Base-by-base conservation (phyloP, 805 yeast species). In the Metschnikowia proteae region DNA sequence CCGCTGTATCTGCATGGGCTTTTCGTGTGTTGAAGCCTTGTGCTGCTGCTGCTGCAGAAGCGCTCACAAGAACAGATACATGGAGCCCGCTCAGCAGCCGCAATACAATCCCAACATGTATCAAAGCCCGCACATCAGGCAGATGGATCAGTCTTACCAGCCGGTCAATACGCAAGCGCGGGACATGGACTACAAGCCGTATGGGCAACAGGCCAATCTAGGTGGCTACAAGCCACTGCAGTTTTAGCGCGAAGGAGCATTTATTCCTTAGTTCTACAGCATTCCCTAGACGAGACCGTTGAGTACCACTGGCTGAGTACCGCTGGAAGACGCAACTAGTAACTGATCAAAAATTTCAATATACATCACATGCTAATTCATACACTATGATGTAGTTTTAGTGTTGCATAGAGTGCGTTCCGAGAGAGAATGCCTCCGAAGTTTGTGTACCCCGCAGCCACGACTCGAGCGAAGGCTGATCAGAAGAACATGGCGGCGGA, bases 1-100 rank as follows among this genome's bases (percentile, higher is more conserved):
- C 43, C 76, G 82, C 44, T 82, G 87, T 56, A 52, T 76, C 31
- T 80, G 80, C 55, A 84, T 87, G 58, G 82, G 79, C 3, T 68
- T 64, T 26, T 48, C 63, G 4, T 70, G 74, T 48, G 66, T 53
- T 67, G 84, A 54, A 57, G 81, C 59, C 52, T 68, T 54, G 65
- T 75, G 60, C 71, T 83, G 62, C 61, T 81, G 64, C 74, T 82
- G 72, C 74, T 65, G 75, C 57, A 45, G 71, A 23, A 45, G 60
- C 22, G 64, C 65, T 8, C 57, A 52, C 44, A 39, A 50, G 35
- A 49, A 50, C 34, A 38, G 53, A n/a, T 52, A 51, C 45, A 53
- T 55, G 40, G 54, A 59, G 45, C 62, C 56, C 6, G 55, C 54
- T 29, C 56, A 50, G n/a, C 52, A 50, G 50, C 60, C 61, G 3